Evolutionary conservation across 192 early-diverging fungal species (phyloP), one percentile per base, ranked within the genome.

Genomic region (Backusella sp.): DNA sequence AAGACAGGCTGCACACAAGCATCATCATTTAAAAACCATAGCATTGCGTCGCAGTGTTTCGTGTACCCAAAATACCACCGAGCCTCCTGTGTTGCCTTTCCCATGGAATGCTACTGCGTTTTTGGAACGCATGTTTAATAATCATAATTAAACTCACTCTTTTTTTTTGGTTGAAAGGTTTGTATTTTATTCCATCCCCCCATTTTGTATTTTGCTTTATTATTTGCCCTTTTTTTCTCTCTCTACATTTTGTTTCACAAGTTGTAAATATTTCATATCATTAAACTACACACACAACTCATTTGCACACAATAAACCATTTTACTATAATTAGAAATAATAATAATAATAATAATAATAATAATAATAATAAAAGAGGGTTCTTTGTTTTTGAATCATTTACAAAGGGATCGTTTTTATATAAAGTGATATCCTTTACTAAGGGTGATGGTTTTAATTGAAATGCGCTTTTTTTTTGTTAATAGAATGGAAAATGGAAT

Each of bases 51-150:
- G 70, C 32, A 30, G 26, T 32, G 44, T 36, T 68, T 72, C 70
- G 9, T 49, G 11, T 42, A 53, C 37, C 4, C 39, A 34, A 49
- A 28, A 34, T 37, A 39, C 34, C 35, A 37, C 11, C 19, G 36
- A 44, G 32, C 37, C 37, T 39, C 37, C 37, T 19, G 28, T 3
- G 1, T 34, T 52, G 19, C 34, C 15, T 34, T 44, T 53, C n/a
- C 28, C 30, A 59, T 73, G 73, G 36, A 74, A 23, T 44, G 62
- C 73, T 7, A 42, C 59, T 44, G 73, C 73, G n/a, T 67, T 74
- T 67, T 67, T 74, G 30, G 73, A 67, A 6, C 59, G 73, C 8
- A 67, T 74, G 73, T 65, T 74, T 44, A 66, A 74, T 44, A 66
- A 74, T 66, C 6, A 36, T 19, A 52, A 53, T 9, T 14, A n/a